phyloP scores from a whole-genome alignment of 176 grass and related monocot species.

The Panicum miliaceum region DNA sequence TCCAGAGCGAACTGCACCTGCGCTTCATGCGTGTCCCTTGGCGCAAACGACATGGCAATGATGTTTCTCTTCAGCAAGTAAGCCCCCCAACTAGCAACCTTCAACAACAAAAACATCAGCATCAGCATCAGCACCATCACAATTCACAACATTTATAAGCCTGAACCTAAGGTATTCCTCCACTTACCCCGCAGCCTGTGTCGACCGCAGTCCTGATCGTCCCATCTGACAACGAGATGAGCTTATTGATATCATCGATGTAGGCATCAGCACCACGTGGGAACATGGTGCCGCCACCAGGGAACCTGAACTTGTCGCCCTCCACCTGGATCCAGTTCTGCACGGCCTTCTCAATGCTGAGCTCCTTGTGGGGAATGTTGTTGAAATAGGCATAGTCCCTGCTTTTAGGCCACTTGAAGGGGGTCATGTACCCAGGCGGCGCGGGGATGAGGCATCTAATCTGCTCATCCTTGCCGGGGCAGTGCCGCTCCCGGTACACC shows the following conservation, averaged over 20 bases:
- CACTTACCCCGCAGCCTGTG: slow-evolving; percentile 84
- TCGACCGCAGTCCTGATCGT: slow-evolving; percentile 88
- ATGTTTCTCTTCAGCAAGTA: slow-evolving; percentile 90
- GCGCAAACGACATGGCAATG: slow-evolving; percentile 89
- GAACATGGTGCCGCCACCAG: slow-evolving; percentile 92
- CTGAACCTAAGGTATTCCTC: slow-evolving; percentile 9
- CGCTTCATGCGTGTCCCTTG: slow-evolving; percentile 90
- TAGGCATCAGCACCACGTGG: slow-evolving; percentile 80
- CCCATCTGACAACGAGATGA: slow-evolving; percentile 75
- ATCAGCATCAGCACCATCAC: slow-evolving; percentile 27
- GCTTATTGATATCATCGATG: slow-evolving; percentile 82
- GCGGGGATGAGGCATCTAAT: slow-evolving; percentile 81
- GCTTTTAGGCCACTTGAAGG: slow-evolving; percentile 85
- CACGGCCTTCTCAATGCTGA: slow-evolving; percentile 97
- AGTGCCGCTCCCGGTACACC: slow-evolving; percentile 85
- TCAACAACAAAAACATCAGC: slow-evolving; percentile 29
- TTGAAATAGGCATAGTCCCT: slow-evolving; percentile 89
- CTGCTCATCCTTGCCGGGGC: slow-evolving; percentile 74
- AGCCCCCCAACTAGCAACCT: slow-evolving; percentile 98
- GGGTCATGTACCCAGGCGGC: slow-evolving; percentile 70
- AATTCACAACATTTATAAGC: slow-evolving; percentile 26
- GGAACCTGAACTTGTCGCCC: slow-evolving; percentile 81
- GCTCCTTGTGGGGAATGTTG: slow-evolving; percentile 97
- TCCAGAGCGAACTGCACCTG: slow-evolving; percentile 97
- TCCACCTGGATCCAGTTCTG: slow-evolving; percentile 98